Evolutionary conservation across 192 early-diverging fungal genomes (phyloP).

Genomic region (Rhizophagus prolifer): DNA sequence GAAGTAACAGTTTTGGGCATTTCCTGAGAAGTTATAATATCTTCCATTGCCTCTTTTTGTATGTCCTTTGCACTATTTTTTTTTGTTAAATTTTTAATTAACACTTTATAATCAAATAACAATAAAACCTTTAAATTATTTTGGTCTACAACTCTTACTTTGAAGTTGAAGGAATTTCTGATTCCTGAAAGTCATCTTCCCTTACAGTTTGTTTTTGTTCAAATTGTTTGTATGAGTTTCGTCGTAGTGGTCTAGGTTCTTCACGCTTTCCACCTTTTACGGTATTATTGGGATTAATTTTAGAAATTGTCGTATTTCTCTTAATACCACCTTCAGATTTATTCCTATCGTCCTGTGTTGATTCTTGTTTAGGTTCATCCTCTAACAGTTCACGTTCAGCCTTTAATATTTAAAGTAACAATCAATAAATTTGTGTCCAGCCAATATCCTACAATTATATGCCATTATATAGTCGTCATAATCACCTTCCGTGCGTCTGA

Average conservation of each 20-base stretch:
- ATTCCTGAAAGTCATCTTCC: not conserved
- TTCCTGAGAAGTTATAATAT: not conserved
- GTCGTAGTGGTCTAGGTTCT: not conserved
- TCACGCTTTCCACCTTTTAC: not conserved
- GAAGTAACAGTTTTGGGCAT: not conserved
- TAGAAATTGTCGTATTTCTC: not conserved
- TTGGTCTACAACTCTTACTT: not conserved
- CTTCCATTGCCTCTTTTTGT: not conserved
- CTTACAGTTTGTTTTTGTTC: not conserved
- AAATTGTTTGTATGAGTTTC: not conserved
- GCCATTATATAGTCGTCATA: not conserved
- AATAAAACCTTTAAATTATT: not conserved
- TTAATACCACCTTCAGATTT: not conserved
- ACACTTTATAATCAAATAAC: not conserved
- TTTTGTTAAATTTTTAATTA: not conserved
- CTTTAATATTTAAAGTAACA: not conserved
- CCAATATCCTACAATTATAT: not conserved
- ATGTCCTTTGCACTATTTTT: not conserved
- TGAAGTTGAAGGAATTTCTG: not conserved
- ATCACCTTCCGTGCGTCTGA: conserved; percentile 15
- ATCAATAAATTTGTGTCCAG: not conserved
- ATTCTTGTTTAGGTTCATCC: not conserved
- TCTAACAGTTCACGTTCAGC: conserved; percentile 14
- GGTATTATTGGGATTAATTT: not conserved
- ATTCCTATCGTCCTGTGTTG: not conserved